phyloP scores from a whole-genome alignment of 1,139 yeast species.

The Suhomyces terraborum region DNA sequence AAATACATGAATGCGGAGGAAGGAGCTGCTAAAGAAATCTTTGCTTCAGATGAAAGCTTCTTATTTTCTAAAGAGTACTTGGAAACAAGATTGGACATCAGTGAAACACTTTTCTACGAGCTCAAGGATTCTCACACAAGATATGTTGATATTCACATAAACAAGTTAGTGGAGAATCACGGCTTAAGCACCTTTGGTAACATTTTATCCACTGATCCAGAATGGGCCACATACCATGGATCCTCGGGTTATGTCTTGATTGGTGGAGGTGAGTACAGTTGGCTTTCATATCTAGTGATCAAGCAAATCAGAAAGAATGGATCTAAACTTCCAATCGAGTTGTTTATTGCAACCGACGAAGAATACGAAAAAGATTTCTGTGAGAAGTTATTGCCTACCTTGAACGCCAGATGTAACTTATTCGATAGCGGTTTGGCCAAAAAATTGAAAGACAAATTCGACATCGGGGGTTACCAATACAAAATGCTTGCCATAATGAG shows the following conservation, averaged over 20 bases:
- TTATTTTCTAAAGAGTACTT: constrained; percentile 42
- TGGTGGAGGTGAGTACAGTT: constrained; percentile 48
- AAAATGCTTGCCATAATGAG: constrained; percentile 62
- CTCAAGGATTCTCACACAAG: constrained; percentile 37
- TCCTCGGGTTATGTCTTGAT: constrained; percentile 44
- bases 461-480: constrained; percentile 59
- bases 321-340: constrained; percentile 43
- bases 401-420: constrained; percentile 58
- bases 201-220: constrained; percentile 34
- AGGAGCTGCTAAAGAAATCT: constrained; percentile 34
- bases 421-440: constrained; percentile 36
- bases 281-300: constrained; percentile 48
- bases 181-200: constrained; percentile 44
- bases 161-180: constrained; percentile 30
- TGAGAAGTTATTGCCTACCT: constrained; percentile 48
- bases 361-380: constrained; percentile 56
- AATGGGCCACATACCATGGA: constrained; percentile 40
- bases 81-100: constrained; percentile 41
- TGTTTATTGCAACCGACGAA: constrained; percentile 52
- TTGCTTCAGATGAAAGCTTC: constrained; percentile 27
- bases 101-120: constrained; percentile 32
- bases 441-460: constrained; percentile 30
- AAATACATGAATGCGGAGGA: constrained; percentile 30
- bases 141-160: constrained; percentile 35
- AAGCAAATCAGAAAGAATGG: constrained; percentile 45